These are phyloP conservation scores for Bacidia gigantensis DNA, from an alignment of 495 filamentous ascomycete genomes.

Conservation along the genomic window DNA sequence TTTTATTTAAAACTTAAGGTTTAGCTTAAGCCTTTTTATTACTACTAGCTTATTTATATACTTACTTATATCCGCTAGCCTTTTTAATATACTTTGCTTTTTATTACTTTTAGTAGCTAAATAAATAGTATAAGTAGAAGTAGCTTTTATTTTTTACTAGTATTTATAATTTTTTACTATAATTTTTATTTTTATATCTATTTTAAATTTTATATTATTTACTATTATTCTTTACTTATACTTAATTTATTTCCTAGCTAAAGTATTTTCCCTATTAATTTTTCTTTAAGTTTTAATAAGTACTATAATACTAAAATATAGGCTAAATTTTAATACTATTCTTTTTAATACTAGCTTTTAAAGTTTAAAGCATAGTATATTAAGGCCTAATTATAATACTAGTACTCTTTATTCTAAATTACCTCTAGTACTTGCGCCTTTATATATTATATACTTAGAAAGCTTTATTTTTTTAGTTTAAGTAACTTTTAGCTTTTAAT, in stretches of 20 bases:
- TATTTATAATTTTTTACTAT: not conserved
- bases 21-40: too few relatives aligned
- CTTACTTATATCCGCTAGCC: not conserved
- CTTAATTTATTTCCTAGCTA: too few relatives aligned
- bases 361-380: not conserved
- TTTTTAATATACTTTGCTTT: not conserved
- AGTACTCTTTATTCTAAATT: not conserved
- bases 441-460: not conserved
- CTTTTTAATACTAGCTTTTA: not conserved
- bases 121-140: too few relatives aligned
- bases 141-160: not conserved
- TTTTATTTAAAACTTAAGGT: too few relatives aligned
- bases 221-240: not conserved
- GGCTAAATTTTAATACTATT: not conserved
- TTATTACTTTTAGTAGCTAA: not conserved
- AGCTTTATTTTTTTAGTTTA: conserved; percentile 3
- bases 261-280: too few relatives aligned
- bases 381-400: too few relatives aligned
- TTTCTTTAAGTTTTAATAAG: too few relatives aligned
- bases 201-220: not conserved
- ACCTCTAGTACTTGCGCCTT: not conserved
- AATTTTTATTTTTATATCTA: not conserved
- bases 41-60: too few relatives aligned
- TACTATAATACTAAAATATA: too few relatives aligned
- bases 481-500: not conserved